Base-by-base conservation (phyloP, 169 alveolate genomes). In the Eimeria sp. region DNA sequence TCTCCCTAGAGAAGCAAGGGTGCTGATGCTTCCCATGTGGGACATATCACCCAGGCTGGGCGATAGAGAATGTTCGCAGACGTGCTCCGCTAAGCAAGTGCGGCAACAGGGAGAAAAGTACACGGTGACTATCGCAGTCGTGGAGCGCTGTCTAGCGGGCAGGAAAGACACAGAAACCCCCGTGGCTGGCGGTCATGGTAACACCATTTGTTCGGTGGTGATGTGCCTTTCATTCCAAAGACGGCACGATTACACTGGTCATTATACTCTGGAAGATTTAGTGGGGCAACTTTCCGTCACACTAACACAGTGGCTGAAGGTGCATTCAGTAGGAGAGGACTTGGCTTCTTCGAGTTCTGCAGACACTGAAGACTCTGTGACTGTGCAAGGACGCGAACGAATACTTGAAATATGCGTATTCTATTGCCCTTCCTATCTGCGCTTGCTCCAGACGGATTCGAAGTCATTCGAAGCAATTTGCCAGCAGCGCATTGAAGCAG, bases 331-430 rank as follows among this genome's bases (percentile, higher is more conserved):
- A 37, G 46, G 10, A 27, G 89, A 27, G 52, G 72, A 30, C 64
- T 43, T 58, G 72, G 89, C 89, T 3, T 4, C 16, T 52, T 52
- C 25, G 89, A 16, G 56, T 13, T 40, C 13, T 40, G 83, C 16
- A 18, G 56, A 40, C 33, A 40, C n/a, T 37, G 83, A 78, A 52
- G 68, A 25, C 13, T 25, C n/a, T 49, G 46, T 43, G 30, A 78
- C 68, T 13, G 25, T 27, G 78, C 78, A 43, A 20, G 94, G 62
- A 20, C 20, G 49, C 68, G 37, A 66, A 66, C 68, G 64, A 46
- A n/a, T 64, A 9, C 83, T 23, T 62, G 94, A 87, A 54, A n/a
- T 87, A 43, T 87, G 33, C 66, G 94, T 87, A n/a, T 87, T 87
- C 16, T 87, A 87, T 46, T 83, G 76, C 58, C 49, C 74, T 60